Evolutionary conservation across 441 rosid species (phyloP).

Genomic region (Pelargonium myrrhifolium): DNA sequence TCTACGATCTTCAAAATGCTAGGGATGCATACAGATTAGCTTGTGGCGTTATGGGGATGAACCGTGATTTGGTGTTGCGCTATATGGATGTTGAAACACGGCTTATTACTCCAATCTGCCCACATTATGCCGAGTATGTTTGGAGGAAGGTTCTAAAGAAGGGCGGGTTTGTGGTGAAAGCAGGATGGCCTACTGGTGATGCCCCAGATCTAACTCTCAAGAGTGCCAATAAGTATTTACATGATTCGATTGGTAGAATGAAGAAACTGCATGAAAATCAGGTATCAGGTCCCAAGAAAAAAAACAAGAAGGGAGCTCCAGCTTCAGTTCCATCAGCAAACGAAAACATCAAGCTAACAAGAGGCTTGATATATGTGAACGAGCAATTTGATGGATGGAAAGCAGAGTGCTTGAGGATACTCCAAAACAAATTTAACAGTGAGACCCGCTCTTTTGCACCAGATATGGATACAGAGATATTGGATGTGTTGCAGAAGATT

Average conservation of each 20-base stretch:
- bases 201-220: constrained; percentile 68
- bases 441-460: constrained; percentile 39
- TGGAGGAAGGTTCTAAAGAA: constrained; percentile 82
- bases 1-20: constrained; percentile 90
- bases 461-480: constrained; percentile 53
- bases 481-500: constrained; percentile 47
- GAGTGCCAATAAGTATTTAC: constrained; percentile 84
- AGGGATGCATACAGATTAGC: constrained; percentile 85
- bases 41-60: constrained; percentile 73
- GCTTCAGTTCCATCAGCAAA: constrained; percentile 36
- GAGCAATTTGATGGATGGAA: constrained; percentile 84
- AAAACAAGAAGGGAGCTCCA: constrained; percentile 39
- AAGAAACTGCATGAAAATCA: constrained; percentile 74
- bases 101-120: constrained; percentile 81
- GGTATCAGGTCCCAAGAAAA: constrained; percentile 55
- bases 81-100: constrained; percentile 93
- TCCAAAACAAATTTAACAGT: constrained; percentile 52
- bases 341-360: constrained; percentile 37
- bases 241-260: constrained; percentile 66
- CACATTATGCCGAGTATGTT: constrained; percentile 80
- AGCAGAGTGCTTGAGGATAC: constrained; percentile 70
- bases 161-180: constrained; percentile 64
- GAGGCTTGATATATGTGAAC: constrained; percentile 63
- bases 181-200: constrained; percentile 80
- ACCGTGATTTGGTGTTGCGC: constrained; percentile 47